A percentile compares a stretch with the other conserved stretches of the same genome.
Conservation (phyloP, 352 stramenopile genomes). For the Phytophthora crassamura region DNA sequence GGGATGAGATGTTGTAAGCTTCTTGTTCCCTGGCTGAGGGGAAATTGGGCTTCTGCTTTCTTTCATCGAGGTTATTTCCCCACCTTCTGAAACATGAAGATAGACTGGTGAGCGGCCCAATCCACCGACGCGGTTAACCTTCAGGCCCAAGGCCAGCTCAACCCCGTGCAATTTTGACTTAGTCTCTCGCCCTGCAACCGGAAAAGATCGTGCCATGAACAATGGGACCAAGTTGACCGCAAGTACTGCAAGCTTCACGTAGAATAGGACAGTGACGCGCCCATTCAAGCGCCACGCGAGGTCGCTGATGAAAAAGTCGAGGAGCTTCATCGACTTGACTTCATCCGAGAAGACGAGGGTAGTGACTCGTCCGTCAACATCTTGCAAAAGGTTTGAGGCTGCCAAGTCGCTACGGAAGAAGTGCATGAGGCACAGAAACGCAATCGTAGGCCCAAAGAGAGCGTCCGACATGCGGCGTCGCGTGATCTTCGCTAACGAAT, state of each 20-base stretch:
- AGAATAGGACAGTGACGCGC: slow-evolving; percentile 29
- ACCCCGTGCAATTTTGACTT: slow-evolving; percentile 5
- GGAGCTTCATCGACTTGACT: slow-evolving; percentile 24
- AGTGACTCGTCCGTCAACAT: slow-evolving; percentile 30
- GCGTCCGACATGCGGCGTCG: slow-evolving; percentile 13
- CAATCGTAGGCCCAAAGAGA: slow-evolving; percentile 13
- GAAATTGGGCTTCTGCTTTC: background rate
- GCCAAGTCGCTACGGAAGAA: slow-evolving; percentile 23
- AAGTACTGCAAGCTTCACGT: slow-evolving; percentile 38
- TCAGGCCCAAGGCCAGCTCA: slow-evolving; percentile 37
- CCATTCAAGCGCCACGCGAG: slow-evolving; percentile 43
- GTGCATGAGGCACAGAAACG: slow-evolving; percentile 11
- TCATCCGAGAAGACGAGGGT: slow-evolving; percentile 38
- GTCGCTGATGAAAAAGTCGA: slow-evolving; percentile 33
- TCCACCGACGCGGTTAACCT: slow-evolving; percentile 32
- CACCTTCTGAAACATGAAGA: background rate
- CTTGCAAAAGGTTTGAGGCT: slow-evolving; percentile 3
- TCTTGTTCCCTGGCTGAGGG: background rate
- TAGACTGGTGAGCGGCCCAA: slow-evolving; percentile 19
- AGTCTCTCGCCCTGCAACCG: background rate
- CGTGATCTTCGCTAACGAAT: slow-evolving; percentile 22
- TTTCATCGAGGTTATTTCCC: background rate
- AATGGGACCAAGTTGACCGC: slow-evolving; percentile 37
- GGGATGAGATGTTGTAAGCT: background rate
- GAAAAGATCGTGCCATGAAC: slow-evolving; percentile 22